These are phyloP conservation scores for Suillus hirtellus DNA, from an alignment of 768 basidiomycete genomes.

Conservation along the genomic window DNA sequence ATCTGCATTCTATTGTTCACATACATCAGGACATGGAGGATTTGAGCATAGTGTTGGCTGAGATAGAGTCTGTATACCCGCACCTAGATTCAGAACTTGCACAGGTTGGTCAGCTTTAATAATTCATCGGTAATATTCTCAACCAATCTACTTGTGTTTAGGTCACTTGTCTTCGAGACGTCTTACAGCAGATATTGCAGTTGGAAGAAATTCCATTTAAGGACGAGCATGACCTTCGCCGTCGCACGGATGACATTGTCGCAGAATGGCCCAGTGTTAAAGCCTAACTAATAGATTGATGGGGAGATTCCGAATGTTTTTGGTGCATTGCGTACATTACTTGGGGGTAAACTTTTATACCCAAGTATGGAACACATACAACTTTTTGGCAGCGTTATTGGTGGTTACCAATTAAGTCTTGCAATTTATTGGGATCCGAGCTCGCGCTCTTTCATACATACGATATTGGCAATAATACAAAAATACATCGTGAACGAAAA, in stretches of 20 bases:
- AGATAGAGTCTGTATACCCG: conserved; percentile 30
- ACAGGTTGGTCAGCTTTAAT: conserved; percentile 19
- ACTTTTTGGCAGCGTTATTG: not conserved
- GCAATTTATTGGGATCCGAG: not conserved
- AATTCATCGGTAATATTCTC: not conserved
- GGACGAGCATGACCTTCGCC: conserved; percentile 28
- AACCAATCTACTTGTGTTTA: conserved; percentile 11
- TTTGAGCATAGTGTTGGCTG: conserved; percentile 29
- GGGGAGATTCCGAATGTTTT: not conserved
- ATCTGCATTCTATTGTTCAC: not conserved
- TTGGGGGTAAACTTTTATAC: not conserved
- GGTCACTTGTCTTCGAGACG: conserved; percentile 22
- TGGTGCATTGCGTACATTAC: not conserved
- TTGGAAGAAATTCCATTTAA: conserved; percentile 32
- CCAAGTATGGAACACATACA: not conserved
- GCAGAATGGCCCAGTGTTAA: conserved; percentile 16
- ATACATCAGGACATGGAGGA: conserved; percentile 24
- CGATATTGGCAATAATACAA: conserved; percentile 3
- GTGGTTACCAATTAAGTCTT: not conserved
- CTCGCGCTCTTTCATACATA: not conserved
- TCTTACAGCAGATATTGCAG: conserved; percentile 26
- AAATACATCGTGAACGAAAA: not conserved
- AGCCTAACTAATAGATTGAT: not conserved
- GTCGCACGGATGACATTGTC: conserved; percentile 20
- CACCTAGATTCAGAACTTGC: conserved; percentile 10